Percentiles rank a stretch among this genome's conserved stretches.
These are phyloP conservation scores for Botryotinia narcissicola DNA, from an alignment of 2,329 filamentous ascomycete genomes.

Conservation along the genomic window DNA sequence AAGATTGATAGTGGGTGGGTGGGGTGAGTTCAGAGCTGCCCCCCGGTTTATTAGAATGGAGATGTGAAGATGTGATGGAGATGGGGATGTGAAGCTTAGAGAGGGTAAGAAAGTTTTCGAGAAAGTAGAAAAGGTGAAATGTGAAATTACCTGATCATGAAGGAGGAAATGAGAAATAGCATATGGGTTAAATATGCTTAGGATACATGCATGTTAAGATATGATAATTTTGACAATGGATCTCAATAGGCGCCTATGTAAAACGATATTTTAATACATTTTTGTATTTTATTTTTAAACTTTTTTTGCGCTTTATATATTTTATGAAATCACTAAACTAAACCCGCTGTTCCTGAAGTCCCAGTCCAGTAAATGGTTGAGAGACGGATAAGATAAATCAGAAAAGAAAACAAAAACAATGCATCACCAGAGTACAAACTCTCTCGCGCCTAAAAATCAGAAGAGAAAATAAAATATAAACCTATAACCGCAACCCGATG, in stretches of 20 bases:
- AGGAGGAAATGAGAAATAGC: no score
- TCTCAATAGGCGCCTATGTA: background rate
- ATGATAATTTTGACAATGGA: background rate
- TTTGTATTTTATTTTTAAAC: background rate
- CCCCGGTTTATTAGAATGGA: background rate
- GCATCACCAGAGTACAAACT: background rate
- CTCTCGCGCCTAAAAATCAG: background rate
- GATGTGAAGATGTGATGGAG: background rate
- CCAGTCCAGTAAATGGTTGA: background rate
- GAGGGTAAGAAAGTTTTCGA: fast-evolving
- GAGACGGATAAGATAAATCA: background rate
- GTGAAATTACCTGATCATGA: no score
- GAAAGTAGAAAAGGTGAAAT: background rate
- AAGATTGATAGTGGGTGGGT: background rate
- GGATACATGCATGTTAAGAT: no score
- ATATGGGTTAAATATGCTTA: no score
- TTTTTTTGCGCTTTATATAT: background rate
- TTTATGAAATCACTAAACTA: background rate
- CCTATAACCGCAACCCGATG: background rate
- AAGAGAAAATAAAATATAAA: background rate
- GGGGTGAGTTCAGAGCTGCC: background rate
- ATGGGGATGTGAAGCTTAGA: background rate
- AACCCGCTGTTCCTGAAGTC: fast-evolving
- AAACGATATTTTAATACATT: background rate
- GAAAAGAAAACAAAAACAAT: background rate